Percentiles rank a stretch among this genome's conserved stretches.
These are phyloP conservation scores for Phaeosphaeriaceae sp. DNA, from an alignment of 2,329 filamentous ascomycete genomes.

Conservation along the genomic window DNA sequence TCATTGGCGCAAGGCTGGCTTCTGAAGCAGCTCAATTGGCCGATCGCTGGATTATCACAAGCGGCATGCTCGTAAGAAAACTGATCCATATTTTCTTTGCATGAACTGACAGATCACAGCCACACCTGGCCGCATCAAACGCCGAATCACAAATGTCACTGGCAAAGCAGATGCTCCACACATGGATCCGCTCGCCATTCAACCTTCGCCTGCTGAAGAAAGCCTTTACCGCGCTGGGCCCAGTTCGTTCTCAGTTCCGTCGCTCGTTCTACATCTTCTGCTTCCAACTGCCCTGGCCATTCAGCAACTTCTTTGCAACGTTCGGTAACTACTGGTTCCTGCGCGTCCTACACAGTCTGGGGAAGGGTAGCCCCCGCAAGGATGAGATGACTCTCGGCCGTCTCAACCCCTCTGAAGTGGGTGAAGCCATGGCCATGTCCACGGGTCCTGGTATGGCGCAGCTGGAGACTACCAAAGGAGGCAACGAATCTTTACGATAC, in stretches of 20 bases:
- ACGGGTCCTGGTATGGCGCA: constrained; percentile 60
- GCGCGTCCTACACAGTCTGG: constrained; percentile 49
- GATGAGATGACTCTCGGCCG: constrained; percentile 15
- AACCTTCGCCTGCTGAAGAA: constrained; percentile 55
- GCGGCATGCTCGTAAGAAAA: constrained; percentile 59
- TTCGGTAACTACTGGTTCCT: constrained; percentile 61
- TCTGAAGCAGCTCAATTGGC: constrained; percentile 63
- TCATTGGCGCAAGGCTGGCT: constrained; percentile 62
- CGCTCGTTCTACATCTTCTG: constrained; percentile 64
- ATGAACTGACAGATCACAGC: constrained; percentile 36
- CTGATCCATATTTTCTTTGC: background rate
- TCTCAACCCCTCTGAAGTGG: constrained; percentile 36
- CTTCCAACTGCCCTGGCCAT: constrained; percentile 57
- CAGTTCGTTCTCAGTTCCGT: constrained; percentile 56
- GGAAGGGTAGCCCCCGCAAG: constrained; percentile 37
- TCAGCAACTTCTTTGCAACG: constrained; percentile 54
- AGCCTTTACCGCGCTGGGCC: constrained; percentile 52
- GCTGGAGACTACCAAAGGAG: constrained; percentile 31
- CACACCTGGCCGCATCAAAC: constrained; percentile 53
- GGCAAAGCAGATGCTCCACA: constrained; percentile 59
- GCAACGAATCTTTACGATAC: constrained; percentile 22
- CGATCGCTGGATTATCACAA: constrained; percentile 63
- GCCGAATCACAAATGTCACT: constrained; percentile 50
- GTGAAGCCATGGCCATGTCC: constrained; percentile 59
- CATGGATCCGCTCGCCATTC: constrained; percentile 54